phyloP scores from a whole-genome alignment of 2,329 filamentous ascomycete species.

The Xylaria sp. region DNA sequence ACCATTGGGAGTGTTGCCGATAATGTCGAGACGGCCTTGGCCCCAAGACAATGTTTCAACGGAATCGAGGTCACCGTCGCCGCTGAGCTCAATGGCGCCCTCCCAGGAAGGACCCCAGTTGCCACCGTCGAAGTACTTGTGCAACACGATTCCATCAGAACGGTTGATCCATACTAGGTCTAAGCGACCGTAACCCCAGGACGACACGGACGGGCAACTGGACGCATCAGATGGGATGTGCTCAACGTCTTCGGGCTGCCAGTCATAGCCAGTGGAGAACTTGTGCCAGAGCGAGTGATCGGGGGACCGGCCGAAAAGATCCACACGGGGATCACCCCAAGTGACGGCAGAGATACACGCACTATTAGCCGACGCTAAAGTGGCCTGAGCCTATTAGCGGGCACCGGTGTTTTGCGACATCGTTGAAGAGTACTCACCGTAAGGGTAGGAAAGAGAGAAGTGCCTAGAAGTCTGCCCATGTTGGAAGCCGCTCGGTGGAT shows the following conservation, averaged over 20 bases:
- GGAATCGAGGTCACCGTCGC: constrained; percentile 13
- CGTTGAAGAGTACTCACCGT: neutral
- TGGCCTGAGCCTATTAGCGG: constrained; percentile 8
- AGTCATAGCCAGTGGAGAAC: constrained; percentile 31
- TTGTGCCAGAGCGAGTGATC: constrained; percentile 27
- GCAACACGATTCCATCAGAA: constrained; percentile 19
- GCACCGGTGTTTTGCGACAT: neutral
- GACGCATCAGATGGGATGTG: constrained; percentile 16
- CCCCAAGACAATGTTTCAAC: constrained; percentile 26
- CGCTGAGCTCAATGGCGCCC: constrained; percentile 21
- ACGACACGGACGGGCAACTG: constrained; percentile 25
- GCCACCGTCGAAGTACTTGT: constrained; percentile 32
- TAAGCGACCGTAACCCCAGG: constrained; percentile 30
- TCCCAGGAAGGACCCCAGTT: constrained; percentile 33
- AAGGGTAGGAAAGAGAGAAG: neutral
- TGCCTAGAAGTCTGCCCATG: constrained; percentile 4
- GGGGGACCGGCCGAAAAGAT: constrained; percentile 18
- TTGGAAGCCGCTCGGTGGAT: neutral
- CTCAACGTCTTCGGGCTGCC: constrained; percentile 30
- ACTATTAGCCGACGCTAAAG: neutral
- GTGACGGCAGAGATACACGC: constrained; percentile 15
- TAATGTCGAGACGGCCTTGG: constrained; percentile 26
- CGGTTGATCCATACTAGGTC: constrained; percentile 27
- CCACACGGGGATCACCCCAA: constrained; percentile 26
- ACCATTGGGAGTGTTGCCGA: constrained; percentile 23